Conservation (phyloP, 129 eudicot genomes). For the Artemisia tridentata region DNA sequence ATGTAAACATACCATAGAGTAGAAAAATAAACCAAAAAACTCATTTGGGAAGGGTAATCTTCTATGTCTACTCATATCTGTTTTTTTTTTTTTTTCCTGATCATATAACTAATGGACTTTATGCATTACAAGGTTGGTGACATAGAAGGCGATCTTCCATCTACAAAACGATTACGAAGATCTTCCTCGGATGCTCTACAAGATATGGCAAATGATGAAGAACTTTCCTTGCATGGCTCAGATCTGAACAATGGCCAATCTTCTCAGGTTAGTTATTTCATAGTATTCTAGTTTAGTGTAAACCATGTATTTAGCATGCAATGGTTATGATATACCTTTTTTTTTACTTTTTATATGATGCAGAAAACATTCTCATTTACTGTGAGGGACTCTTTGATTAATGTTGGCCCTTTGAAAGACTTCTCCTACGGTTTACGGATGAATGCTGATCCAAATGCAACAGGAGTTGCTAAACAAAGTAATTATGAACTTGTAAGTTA, state of each 20-base stretch:
- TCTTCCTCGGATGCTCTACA: constrained; percentile 93
- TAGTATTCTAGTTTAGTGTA: constrained; percentile 1
- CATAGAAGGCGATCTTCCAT: constrained; percentile 76
- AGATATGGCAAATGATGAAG: constrained; percentile 83
- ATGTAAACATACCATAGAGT: neutral
- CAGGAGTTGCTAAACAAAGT: constrained; percentile 87
- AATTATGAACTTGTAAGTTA: constrained; percentile 91
- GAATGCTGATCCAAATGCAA: constrained; percentile 80
- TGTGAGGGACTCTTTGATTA: constrained; percentile 88
- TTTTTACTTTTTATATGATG: constrained; percentile 15
- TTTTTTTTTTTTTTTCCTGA: no score
- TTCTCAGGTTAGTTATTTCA: constrained; percentile 58
- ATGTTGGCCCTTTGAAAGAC: constrained; percentile 95
- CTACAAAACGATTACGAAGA: constrained; percentile 66
- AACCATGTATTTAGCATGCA: neutral
- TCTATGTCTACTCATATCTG: no score
- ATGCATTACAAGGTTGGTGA: constrained; percentile 62
- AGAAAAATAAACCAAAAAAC: no score
- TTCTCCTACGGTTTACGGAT: constrained; percentile 83
- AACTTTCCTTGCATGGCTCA: constrained; percentile 83
- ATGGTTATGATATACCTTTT: constrained; percentile 6
- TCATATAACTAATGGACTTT: neutral
- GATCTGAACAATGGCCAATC: constrained; percentile 76
- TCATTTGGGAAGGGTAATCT: no score
- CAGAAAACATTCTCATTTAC: constrained; percentile 93